Base-by-base conservation (phyloP, 2,329 filamentous ascomycete genomes). In the Claviceps sp. region DNA sequence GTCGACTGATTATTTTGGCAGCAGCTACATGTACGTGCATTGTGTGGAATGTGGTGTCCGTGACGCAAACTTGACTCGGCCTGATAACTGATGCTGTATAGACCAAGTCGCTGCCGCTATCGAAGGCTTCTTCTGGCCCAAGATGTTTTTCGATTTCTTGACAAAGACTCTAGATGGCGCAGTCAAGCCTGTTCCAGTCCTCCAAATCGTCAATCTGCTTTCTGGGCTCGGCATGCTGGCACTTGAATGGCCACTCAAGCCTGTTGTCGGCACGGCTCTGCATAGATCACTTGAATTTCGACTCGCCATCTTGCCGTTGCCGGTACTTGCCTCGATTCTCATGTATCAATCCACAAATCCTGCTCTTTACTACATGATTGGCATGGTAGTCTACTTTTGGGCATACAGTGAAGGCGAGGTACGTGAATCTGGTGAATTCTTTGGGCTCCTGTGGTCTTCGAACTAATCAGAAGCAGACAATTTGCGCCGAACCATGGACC, bases 331-430 rank as follows among this genome's bases (percentile, higher is more conserved):
- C 20, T 82, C 87, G 5, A 75, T 84, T 30, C 74, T 98, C 56
- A 73, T 95, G 56, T 98, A 98, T 67, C 93, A 97, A 68, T 87
- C 82, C 54, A 95, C 90, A 30, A 95, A 98, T 65, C 77, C 91
- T 2, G 93, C 88, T 4, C 71, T 97, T 50, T 98, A 97, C 71
- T 96, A 97, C 66, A 66, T 94, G 26, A 79, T 96, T 56, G 91
- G 85, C 20, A 83, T 94, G 71, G 75, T 73, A 7, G 84, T 93
- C 14, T 98, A 97, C 69, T 95, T 97, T 62, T 96, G 90, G 90
- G 93, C 88, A 1, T 97, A 94, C 63, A 93, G 85, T 62, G 91
- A 98, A 69, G 93, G 93, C 69, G 93, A 98, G 84, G 90, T 95
- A 70, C 65, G 85, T 43, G 58, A 26, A 7, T 1, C n/a, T 22